Conservation (phyloP, 352 stramenopile genomes). For the Phytophthora syringae region DNA sequence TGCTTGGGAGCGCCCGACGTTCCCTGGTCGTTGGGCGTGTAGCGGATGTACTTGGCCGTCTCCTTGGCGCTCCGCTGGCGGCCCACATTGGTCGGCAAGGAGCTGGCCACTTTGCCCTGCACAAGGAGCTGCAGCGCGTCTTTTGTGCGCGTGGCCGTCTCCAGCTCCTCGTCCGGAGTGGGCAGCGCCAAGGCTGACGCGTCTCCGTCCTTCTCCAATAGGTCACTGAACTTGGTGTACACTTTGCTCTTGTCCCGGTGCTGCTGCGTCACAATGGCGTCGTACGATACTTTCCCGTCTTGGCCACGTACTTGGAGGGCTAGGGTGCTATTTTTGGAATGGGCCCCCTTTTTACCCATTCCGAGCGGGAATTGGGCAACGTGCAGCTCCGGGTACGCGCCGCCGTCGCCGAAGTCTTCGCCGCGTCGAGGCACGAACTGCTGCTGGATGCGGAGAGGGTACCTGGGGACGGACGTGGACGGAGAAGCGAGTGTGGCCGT, state of each 20-base stretch:
- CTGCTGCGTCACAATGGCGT: constrained; percentile 97
- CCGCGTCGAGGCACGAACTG: constrained; percentile 71
- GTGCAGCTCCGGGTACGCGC: constrained; percentile 98
- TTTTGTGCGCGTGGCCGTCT: constrained; percentile 71
- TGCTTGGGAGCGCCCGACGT: constrained; percentile 77
- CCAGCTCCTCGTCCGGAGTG: constrained; percentile 66
- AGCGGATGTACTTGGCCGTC: constrained; percentile 82
- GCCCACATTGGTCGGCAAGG: constrained; percentile 67
- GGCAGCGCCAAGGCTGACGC: constrained; percentile 56
- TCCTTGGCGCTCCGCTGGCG: constrained; percentile 94
- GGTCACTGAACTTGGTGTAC: constrained; percentile 93
- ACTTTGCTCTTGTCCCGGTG: constrained; percentile 95
- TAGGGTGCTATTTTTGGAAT: constrained; percentile 58
- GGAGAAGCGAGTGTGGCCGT: background rate
- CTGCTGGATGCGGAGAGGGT: constrained; percentile 57
- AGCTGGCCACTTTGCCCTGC: constrained; percentile 90
- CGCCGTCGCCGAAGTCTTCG: constrained; percentile 97
- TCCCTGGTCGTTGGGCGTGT: constrained; percentile 85
- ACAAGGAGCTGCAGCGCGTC: constrained; percentile 93
- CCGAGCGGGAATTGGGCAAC: constrained; percentile 96
- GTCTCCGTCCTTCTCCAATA: constrained; percentile 92
- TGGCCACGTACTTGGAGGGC: constrained; percentile 94
- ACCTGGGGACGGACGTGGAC: constrained; percentile 42
- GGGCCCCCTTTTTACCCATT: constrained; percentile 89
- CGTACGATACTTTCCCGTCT: constrained; percentile 91